Percentiles rank a stretch among this genome's conserved stretches.
These are phyloP conservation scores for Allomyces arbusculus DNA, from an alignment of 192 early-diverging fungal species.

Conservation along the genomic window DNA sequence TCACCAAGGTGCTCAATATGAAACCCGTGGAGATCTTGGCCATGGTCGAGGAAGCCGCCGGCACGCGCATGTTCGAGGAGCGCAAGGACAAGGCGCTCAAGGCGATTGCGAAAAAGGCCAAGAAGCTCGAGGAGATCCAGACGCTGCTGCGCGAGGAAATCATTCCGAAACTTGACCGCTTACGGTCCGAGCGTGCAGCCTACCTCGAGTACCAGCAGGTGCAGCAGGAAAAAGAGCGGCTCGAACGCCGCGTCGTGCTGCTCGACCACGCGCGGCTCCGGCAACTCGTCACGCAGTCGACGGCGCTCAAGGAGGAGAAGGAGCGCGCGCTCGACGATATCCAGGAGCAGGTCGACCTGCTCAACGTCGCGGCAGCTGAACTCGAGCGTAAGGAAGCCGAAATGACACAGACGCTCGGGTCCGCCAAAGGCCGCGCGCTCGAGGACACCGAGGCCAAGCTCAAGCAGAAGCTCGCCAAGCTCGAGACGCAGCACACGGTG, in stretches of 20 bases:
- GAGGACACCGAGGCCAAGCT: constrained; percentile 53
- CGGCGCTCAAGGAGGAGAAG: no score
- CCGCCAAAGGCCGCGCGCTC: constrained; percentile 41
- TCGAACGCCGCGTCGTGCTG: constrained; percentile 61
- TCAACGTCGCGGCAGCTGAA: constrained; percentile 13
- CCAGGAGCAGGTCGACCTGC: constrained; percentile 4
- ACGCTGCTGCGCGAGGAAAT: constrained; percentile 70
- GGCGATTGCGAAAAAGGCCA: constrained; percentile 88
- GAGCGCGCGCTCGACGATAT: constrained; percentile 28
- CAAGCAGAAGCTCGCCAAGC: constrained; percentile 56
- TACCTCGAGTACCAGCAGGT: constrained; percentile 88
- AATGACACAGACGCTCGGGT: constrained; percentile 10
- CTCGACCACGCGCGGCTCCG: constrained; percentile 46
- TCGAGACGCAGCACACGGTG: constrained; percentile 68
- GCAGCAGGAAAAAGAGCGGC: constrained; percentile 65
- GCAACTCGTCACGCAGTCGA: no score
- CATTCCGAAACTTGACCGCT: constrained; percentile 72
- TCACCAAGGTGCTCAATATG: constrained; percentile 99
- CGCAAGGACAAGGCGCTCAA: constrained; percentile 82
- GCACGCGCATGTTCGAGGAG: constrained; percentile 98
- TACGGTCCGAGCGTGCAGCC: constrained; percentile 63
- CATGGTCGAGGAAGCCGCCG: constrained; percentile 99
- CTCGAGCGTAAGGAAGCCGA: constrained; percentile 11
- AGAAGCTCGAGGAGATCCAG: constrained; percentile 80
- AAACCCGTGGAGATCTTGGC: constrained; percentile 83